Conservation (phyloP, 352 stramenopile genomes). For the Phytopythium helicoides region DNA sequence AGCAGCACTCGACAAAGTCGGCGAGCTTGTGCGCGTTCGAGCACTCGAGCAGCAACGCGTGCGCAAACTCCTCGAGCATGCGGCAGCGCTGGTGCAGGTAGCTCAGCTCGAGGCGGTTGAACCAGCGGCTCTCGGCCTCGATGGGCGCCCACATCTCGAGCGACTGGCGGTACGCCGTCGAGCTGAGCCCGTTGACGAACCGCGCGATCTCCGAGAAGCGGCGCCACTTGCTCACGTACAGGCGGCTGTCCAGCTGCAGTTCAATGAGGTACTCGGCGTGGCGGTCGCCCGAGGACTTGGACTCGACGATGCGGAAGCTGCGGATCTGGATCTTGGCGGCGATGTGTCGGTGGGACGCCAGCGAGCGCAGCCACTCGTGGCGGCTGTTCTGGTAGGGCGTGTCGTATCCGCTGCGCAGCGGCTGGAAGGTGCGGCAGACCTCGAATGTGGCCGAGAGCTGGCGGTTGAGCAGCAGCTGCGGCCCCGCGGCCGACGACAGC, state of each 20-base stretch:
- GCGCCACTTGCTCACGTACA: conserved; percentile 69
- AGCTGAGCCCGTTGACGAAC: conserved; percentile 55
- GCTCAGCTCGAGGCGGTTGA: conserved; percentile 78
- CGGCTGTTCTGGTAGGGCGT: conserved; percentile 57
- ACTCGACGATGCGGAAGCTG: conserved; percentile 80
- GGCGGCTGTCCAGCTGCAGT: conserved; percentile 62
- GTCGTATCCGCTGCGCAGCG: conserved; percentile 54
- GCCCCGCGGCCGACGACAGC: background rate
- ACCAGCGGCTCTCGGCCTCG: conserved; percentile 65
- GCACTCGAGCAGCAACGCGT: conserved; percentile 73
- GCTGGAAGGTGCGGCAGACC: conserved; percentile 68
- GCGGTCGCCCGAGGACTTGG: conserved; percentile 36
- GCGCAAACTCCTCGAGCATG: conserved; percentile 73
- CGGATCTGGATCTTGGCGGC: conserved; percentile 78
- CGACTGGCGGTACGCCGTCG: conserved; percentile 52
- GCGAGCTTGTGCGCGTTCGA: conserved; percentile 68
- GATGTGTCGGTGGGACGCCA: conserved; percentile 74
- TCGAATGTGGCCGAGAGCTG: conserved; percentile 67
- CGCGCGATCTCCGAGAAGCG: conserved; percentile 72
- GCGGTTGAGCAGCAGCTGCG: conserved; percentile 39
- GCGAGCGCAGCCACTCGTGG: conserved; percentile 56
- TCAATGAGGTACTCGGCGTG: conserved; percentile 84
- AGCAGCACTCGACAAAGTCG: conserved; percentile 60
- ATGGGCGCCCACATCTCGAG: conserved; percentile 58
- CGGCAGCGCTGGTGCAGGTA: conserved; percentile 82